Evolutionary conservation across 371 early-diverging fungal species (phyloP), one percentile per base, ranked within the genome.

Genomic region (Mortierella sp.): DNA sequence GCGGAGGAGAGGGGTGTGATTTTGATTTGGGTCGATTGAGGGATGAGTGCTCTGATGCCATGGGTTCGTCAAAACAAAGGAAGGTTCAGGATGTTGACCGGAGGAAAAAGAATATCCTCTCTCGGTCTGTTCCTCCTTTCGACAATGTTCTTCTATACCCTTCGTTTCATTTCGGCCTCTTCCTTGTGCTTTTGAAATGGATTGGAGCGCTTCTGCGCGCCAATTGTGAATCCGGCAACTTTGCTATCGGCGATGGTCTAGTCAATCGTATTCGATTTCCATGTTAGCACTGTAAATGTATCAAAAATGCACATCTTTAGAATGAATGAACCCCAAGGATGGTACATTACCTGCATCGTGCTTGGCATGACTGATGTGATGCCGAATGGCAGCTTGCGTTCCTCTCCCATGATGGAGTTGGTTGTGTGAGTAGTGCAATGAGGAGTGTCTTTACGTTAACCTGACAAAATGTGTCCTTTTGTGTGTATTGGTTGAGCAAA

Each of bases 131-230:
- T 34, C 42, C 17, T 56, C 43, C 39, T 27, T 60, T 37, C 28
- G 47, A 14, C 44, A 32, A 32, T 30, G 34, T 23, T 44, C 56
- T 51, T 50, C 60, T 61, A 53, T 64, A 91, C 94, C 85, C 92
- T 89, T 70, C 88, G 86, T 79, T 89, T 89, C 43, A 86, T 55
- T 55, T 89, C 92, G 26, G 82, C 81, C 56, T 91, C 93, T 72
- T 94, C 94, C 61, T 90, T 89, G 58, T 89, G 91, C 62, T 82
- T 86, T 62, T 92, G 90, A 68, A 88, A 92, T 6, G 90, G 85
- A 3, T 90, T 90, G 23, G 70, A 61, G 71, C 91, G 90, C 65
- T 89, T 92, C 60, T 87, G 83, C 23, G 79, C 83, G 7, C 90
- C 93, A 30, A 89, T 82, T 15, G 83, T 83, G 66, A 91, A 91